Conservation (phyloP, 1,284 basidiomycete species). For the Hymenochaete sp. region DNA sequence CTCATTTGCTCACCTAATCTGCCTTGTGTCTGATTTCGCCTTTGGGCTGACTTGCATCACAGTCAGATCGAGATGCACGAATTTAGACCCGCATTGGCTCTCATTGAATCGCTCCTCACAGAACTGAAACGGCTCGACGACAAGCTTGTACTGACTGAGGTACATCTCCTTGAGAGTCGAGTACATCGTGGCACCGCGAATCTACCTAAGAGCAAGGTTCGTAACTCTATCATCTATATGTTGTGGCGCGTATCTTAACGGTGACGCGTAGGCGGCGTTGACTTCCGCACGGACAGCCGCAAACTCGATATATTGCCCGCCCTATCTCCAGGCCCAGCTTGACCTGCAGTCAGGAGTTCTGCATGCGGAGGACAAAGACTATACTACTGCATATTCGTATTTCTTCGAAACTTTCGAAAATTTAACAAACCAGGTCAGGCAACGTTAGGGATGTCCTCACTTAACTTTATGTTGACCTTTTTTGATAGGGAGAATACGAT, state of each 20-base stretch:
- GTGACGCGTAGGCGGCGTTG: conserved; percentile 59
- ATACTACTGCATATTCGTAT: conserved; percentile 95
- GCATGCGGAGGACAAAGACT: conserved; percentile 97
- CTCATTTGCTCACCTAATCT: not conserved
- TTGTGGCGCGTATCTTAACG: not conserved
- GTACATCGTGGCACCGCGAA: conserved; percentile 92
- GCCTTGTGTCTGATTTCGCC: not conserved
- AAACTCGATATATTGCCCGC: conserved; percentile 97
- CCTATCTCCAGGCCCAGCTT: conserved; percentile 82
- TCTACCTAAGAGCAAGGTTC: conserved; percentile 84
- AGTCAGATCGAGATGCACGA: conserved; percentile 74
- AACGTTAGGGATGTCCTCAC: not conserved
- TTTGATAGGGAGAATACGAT: conserved; percentile 21
- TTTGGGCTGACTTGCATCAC: conserved; percentile 1
- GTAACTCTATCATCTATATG: conserved; percentile 13
- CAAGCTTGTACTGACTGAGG: conserved; percentile 97
- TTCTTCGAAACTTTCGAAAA: conserved; percentile 96
- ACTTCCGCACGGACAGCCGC: conserved; percentile 92
- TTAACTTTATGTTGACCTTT: too few relatives aligned
- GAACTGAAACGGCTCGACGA: conserved; percentile 93
- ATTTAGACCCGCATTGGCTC: conserved; percentile 71
- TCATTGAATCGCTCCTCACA: conserved; percentile 80
- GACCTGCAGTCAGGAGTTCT: conserved; percentile 90
- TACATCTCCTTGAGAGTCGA: conserved; percentile 87
- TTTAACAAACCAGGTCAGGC: conserved; percentile 63